These are phyloP conservation scores for Pichia norvegensis DNA, from an alignment of 1,139 yeast species.

Conservation along the genomic window DNA sequence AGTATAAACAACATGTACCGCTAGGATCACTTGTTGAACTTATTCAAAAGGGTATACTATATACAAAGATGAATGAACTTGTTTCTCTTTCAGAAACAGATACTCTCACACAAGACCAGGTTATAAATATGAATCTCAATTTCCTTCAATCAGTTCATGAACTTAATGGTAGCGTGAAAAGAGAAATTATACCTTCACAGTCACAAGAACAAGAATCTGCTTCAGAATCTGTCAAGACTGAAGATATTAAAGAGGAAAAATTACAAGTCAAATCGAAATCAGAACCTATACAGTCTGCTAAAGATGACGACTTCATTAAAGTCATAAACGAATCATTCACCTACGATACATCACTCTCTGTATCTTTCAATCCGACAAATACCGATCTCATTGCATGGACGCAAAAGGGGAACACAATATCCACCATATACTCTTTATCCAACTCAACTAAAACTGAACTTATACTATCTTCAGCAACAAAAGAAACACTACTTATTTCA, in stretches of 20 bases:
- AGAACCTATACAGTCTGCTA: neutral
- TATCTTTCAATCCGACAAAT: conserved; percentile 35
- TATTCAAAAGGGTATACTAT: conserved; percentile 80
- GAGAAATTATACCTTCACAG: neutral
- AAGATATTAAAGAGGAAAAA: neutral
- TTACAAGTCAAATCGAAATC: neutral
- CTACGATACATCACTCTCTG: conserved; percentile 30
- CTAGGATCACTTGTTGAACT: conserved; percentile 73
- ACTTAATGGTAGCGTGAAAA: conserved; percentile 11
- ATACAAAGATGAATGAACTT: conserved; percentile 46
- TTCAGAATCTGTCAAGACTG: neutral
- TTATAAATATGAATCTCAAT: conserved; percentile 25
- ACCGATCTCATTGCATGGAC: conserved; percentile 34
- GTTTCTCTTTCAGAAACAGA: conserved; percentile 22
- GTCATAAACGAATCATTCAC: conserved; percentile 27
- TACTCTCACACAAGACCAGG: conserved; percentile 19
- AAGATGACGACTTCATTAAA: conserved; percentile 8
- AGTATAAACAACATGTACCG: conserved; percentile 43
- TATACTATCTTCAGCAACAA: conserved; percentile 19
- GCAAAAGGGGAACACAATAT: conserved; percentile 29
- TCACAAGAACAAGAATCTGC: neutral
- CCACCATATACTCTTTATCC: conserved; percentile 27
- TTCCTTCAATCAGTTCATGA: conserved; percentile 24
- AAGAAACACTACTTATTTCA: conserved; percentile 30
- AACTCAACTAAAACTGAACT: conserved; percentile 10